Conservation (phyloP, 257 asterid genomes). For the Echium plantagineum region DNA sequence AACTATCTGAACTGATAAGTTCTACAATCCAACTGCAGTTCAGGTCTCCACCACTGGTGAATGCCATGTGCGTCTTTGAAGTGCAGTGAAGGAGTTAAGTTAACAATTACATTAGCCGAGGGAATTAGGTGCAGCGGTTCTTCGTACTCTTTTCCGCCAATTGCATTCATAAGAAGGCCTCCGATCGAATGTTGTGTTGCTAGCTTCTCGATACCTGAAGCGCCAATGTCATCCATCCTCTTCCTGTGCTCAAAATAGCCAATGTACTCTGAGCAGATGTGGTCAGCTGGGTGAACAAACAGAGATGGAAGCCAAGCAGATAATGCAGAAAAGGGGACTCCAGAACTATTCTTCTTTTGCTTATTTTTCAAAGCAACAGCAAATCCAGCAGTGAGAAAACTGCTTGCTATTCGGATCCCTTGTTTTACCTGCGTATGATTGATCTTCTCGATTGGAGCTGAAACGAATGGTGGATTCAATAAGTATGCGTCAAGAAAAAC, state of each 20-base stretch:
- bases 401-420: slow-evolving; percentile 73
- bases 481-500: slow-evolving; percentile 55
- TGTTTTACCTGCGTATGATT: slow-evolving; percentile 58
- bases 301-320: slow-evolving; percentile 37
- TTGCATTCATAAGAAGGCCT: slow-evolving; percentile 1
- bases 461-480: slow-evolving; percentile 79
- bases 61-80: slow-evolving; percentile 89
- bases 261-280: slow-evolving; percentile 14
- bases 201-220: neutral
- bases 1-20: slow-evolving; percentile 24
- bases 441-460: slow-evolving; percentile 89
- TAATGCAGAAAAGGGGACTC: slow-evolving; percentile 36
- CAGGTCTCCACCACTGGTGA: slow-evolving; percentile 91
- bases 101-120: slow-evolving; percentile 55
- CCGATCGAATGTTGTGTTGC: slow-evolving; percentile 4
- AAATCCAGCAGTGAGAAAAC: slow-evolving; percentile 83
- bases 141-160: slow-evolving; percentile 14
- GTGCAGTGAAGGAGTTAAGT: slow-evolving; percentile 33
- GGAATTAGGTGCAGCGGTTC: slow-evolving; percentile 86
- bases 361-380: slow-evolving; percentile 66
- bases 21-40: slow-evolving; percentile 37
- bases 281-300: slow-evolving; percentile 1
- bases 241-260: slow-evolving; percentile 5
- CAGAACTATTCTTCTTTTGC: slow-evolving; percentile 23
- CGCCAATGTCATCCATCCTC: slow-evolving; percentile 1